Conservation (phyloP, 768 basidiomycete genomes). For the Russula griseocarnosa region DNA sequence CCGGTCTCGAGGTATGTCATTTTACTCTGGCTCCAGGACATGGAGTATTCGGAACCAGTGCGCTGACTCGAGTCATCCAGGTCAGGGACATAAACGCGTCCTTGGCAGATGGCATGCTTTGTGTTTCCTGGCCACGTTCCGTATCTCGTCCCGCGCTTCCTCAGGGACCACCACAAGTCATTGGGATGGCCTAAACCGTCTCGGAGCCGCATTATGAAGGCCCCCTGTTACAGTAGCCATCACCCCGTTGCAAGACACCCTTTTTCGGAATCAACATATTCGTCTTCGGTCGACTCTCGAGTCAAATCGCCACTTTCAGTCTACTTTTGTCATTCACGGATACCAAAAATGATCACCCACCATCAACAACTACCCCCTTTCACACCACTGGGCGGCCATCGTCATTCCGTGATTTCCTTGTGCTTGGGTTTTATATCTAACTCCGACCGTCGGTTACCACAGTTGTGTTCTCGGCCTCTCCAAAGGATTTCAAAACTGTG, state of each 20-base stretch:
- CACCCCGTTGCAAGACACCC: neutral
- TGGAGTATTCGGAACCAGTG: neutral
- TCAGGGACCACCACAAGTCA: slow-evolving; percentile 4
- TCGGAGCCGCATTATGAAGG: neutral
- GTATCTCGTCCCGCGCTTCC: neutral
- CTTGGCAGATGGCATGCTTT: slow-evolving; percentile 27
- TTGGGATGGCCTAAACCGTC: slow-evolving; percentile 9
- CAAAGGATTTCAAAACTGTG: neutral
- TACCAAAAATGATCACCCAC: neutral
- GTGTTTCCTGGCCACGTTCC: slow-evolving; percentile 27
- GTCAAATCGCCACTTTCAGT: neutral
- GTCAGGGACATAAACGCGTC: slow-evolving; percentile 28
- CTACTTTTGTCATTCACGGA: neutral
- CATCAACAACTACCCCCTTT: neutral
- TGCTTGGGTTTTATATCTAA: neutral
- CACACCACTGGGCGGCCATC: neutral
- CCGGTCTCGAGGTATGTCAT: slow-evolving; percentile 27
- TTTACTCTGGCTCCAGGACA: neutral
- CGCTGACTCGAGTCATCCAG: slow-evolving; percentile 19
- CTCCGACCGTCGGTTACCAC: neutral
- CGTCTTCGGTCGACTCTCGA: neutral
- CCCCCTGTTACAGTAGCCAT: neutral
- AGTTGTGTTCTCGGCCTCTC: neutral
- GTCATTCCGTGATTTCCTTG: neutral
- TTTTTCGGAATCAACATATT: neutral